Evolutionary conservation across 208 protist genomes (phyloP).

Genomic region (Crithidia brevicula): DNA sequence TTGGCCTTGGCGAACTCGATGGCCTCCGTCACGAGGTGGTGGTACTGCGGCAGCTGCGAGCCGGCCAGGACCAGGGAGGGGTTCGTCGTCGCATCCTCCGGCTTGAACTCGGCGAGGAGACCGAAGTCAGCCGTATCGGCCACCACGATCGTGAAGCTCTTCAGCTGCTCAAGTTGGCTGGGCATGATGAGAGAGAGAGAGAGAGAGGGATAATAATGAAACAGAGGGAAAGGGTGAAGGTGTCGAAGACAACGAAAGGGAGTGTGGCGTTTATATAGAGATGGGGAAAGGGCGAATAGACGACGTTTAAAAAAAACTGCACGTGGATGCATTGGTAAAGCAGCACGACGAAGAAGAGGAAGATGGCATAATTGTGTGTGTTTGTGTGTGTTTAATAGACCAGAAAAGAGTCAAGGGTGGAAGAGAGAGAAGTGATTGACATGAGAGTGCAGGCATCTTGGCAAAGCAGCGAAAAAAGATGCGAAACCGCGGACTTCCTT

Average conservation of each 20-base stretch:
- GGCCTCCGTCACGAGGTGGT: constrained; percentile 84
- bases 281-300: not conserved
- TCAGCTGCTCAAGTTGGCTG: constrained; percentile 73
- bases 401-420: not conserved
- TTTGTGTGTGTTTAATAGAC: not conserved
- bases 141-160: constrained; percentile 86
- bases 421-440: constrained; percentile 5
- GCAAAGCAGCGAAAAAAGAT: too few relatives aligned
- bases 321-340: not conserved
- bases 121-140: constrained; percentile 98
- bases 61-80: constrained; percentile 96
- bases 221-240: not conserved
- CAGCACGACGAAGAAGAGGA: not conserved
- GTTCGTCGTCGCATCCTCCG: constrained; percentile 98
- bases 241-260: not conserved
- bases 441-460: too few relatives aligned
- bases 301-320: not conserved
- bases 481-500: too few relatives aligned
- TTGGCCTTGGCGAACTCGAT: constrained; percentile 92
- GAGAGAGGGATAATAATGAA: not conserved
- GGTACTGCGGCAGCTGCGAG: constrained; percentile 90
- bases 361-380: constrained; percentile 1
- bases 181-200: constrained; percentile 44
- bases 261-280: too few relatives aligned
- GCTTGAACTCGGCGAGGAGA: constrained; percentile 92